phyloP scores from a whole-genome alignment of 768 basidiomycete genomes.

The Lactarius vividus region DNA sequence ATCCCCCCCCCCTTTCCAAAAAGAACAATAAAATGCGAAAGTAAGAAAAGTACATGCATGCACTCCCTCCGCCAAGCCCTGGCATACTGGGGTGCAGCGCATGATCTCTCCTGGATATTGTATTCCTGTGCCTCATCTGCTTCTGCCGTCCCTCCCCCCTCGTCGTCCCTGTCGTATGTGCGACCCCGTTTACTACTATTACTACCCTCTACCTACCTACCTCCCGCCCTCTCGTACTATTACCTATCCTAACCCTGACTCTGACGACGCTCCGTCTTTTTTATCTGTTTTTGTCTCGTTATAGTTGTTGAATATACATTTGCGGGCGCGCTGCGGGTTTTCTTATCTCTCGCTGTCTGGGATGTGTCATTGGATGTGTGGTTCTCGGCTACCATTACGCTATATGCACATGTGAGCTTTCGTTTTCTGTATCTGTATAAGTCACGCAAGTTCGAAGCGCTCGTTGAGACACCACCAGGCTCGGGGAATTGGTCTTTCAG shows the following conservation, averaged over 20 bases:
- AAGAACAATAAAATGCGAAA: background rate
- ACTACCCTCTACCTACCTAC: background rate
- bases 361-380: background rate
- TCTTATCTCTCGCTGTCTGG: background rate
- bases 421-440: background rate
- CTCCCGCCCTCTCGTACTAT: background rate
- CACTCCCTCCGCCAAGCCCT: background rate
- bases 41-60: background rate
- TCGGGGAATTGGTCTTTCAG: no score
- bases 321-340: background rate
- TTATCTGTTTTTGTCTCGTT: background rate
- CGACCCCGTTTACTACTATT: background rate
- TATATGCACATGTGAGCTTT: background rate
- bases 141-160: background rate
- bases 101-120: background rate
- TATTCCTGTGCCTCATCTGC: background rate
- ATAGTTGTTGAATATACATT: slow-evolving; percentile 1
- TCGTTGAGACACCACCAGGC: no score
- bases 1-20: background rate
- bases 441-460: no score
- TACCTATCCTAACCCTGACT: background rate
- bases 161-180: background rate
- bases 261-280: background rate
- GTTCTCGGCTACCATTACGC: background rate
- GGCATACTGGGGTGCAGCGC: background rate